phyloP scores from a whole-genome alignment of 768 basidiomycete species.

The Trametes coccinea region DNA sequence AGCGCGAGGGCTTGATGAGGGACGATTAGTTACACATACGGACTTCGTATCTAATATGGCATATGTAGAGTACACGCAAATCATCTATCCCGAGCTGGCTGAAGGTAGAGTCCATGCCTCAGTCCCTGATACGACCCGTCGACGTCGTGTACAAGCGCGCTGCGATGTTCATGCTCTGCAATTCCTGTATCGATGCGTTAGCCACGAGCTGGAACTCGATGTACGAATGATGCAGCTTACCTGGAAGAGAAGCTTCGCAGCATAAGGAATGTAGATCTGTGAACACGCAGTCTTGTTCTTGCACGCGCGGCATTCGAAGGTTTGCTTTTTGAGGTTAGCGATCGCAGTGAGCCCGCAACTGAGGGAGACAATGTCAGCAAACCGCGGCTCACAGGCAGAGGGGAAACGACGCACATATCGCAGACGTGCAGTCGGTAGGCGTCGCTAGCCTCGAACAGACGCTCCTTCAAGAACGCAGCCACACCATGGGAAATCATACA shows the following conservation, averaged over 20 bases:
- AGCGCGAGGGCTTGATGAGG: slow-evolving; percentile 67
- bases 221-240: slow-evolving; percentile 38
- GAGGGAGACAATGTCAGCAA: slow-evolving; percentile 20
- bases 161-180: slow-evolving; percentile 96
- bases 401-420: slow-evolving; percentile 71
- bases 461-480: slow-evolving; percentile 96
- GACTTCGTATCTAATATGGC: slow-evolving; percentile 24
- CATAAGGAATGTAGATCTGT: slow-evolving; percentile 92
- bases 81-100: slow-evolving; percentile 23
- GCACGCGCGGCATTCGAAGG: slow-evolving; percentile 96
- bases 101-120: slow-evolving; percentile 22
- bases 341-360: slow-evolving; percentile 97
- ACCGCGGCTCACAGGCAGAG: neutral
- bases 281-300: slow-evolving; percentile 96
- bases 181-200: slow-evolving; percentile 51
- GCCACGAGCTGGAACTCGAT: neutral
- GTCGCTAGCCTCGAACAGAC: slow-evolving; percentile 90
- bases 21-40: slow-evolving; percentile 35
- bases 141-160: slow-evolving; percentile 85
- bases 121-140: slow-evolving; percentile 80
- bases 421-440: slow-evolving; percentile 95
- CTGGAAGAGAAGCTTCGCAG: slow-evolving; percentile 96
- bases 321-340: slow-evolving; percentile 99
- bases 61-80: slow-evolving; percentile 40
- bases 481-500: slow-evolving; percentile 99